Percentiles rank a stretch among this genome's conserved stretches.
phyloP scores from a whole-genome alignment of 108 stramenopile genomes.

The Skeletonema tropicum region DNA sequence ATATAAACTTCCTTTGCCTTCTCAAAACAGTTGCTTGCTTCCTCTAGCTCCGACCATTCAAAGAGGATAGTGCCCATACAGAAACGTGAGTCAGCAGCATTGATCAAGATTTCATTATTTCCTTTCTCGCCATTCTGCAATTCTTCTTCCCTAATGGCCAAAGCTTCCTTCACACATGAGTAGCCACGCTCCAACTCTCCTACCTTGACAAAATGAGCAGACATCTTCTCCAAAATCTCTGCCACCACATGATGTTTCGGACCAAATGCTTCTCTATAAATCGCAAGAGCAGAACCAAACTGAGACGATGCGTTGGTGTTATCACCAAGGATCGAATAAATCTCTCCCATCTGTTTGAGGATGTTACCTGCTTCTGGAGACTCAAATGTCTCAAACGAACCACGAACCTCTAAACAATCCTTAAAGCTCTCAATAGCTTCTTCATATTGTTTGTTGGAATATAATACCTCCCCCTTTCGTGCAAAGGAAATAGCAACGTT shows the following conservation, averaged over 20 bases:
- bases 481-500: constrained; percentile 31
- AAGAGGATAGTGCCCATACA: constrained; percentile 47
- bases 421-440: constrained; percentile 45
- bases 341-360: constrained; percentile 23
- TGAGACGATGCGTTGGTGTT: constrained; percentile 31
- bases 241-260: constrained; percentile 40
- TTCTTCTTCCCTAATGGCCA: constrained; percentile 35
- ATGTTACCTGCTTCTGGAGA: constrained; percentile 39
- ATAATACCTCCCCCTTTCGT: constrained; percentile 34
- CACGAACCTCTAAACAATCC: constrained; percentile 38
- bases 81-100: constrained; percentile 48
- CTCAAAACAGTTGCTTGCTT: constrained; percentile 42
- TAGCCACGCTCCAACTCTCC: constrained; percentile 51
- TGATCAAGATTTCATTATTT: constrained; percentile 15
- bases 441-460: constrained; percentile 20
- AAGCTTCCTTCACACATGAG: constrained; percentile 47
- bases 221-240: constrained; percentile 38
- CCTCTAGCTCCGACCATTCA: constrained; percentile 40
- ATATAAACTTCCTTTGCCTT: constrained; percentile 31
- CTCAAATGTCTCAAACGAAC: constrained; percentile 15
- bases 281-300: constrained; percentile 40
- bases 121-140: constrained; percentile 11
- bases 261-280: constrained; percentile 50
- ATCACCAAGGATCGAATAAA: constrained; percentile 32
- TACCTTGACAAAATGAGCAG: constrained; percentile 38